Percentiles rank a stretch among this genome's conserved stretches.
Evolutionary conservation across 1,284 basidiomycete species (phyloP).

Genomic region (Waitea zeae): DNA sequence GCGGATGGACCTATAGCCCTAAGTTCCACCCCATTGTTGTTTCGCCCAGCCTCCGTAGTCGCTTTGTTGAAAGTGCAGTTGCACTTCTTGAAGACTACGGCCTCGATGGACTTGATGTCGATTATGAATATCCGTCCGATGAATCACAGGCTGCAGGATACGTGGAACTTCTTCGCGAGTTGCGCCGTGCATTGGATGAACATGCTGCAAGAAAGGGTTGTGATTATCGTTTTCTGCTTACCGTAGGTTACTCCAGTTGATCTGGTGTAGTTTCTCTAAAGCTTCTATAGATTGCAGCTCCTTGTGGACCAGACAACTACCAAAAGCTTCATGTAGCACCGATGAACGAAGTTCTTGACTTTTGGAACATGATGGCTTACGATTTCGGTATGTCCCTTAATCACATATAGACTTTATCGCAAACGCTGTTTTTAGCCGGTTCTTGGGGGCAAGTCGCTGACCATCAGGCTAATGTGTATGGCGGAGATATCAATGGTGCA

Average conservation of each 20-base stretch:
- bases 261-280: slow-evolving; percentile 2
- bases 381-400: slow-evolving; percentile 42
- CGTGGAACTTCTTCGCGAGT: slow-evolving; percentile 49
- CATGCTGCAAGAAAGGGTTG: slow-evolving; percentile 42
- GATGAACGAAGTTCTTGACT: slow-evolving; percentile 82
- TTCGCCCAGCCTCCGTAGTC: slow-evolving; percentile 38
- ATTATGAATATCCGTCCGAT: slow-evolving; percentile 75
- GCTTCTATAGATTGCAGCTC: slow-evolving; percentile 66
- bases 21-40: slow-evolving; percentile 63
- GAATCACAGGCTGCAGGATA: slow-evolving; percentile 59
- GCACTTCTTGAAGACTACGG: slow-evolving; percentile 25
- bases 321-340: slow-evolving; percentile 58
- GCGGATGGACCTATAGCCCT: slow-evolving; percentile 83
- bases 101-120: slow-evolving; percentile 61
- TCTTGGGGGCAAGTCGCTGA: slow-evolving; percentile 67
- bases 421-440: slow-evolving; percentile 35
- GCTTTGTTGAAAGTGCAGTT: slow-evolving; percentile 69
- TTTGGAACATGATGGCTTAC: slow-evolving; percentile 97
- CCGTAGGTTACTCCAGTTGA: slow-evolving; percentile 26
- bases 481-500: slow-evolving; percentile 43
- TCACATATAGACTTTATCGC: background rate
- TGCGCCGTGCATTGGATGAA: slow-evolving; percentile 50
- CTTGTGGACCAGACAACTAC: slow-evolving; percentile 83
- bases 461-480: slow-evolving; percentile 82
- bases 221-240: slow-evolving; percentile 53